Evolutionary conservation across 2,329 filamentous ascomycete species (phyloP).

Genomic region (Trichoderma atroviride): DNA sequence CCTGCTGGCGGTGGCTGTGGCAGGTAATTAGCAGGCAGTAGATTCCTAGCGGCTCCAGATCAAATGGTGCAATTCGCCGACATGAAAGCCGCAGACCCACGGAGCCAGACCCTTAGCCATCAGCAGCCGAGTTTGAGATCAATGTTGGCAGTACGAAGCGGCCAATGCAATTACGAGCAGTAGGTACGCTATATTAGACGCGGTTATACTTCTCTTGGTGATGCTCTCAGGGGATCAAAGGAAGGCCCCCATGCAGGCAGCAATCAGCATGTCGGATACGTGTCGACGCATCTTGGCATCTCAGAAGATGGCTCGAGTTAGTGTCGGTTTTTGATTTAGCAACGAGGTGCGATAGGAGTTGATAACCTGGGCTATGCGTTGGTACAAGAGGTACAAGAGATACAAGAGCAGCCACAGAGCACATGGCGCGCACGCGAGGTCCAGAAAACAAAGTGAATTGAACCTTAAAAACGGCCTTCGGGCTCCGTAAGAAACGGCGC

Average conservation of each 20-base stretch:
- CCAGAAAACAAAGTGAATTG: neutral
- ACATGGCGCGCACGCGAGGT: neutral
- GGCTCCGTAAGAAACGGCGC: neutral
- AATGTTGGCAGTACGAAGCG: neutral
- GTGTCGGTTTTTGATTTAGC: neutral
- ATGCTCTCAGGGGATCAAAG: neutral
- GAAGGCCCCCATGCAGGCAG: too few relatives aligned
- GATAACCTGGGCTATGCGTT: neutral
- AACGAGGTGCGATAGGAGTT: neutral
- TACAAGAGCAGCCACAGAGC: neutral
- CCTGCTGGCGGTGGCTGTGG: neutral
- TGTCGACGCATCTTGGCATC: neutral
- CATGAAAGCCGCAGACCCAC: neutral
- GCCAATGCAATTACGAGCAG: neutral
- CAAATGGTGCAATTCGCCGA: neutral
- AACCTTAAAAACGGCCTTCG: neutral
- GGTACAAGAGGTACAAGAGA: too few relatives aligned
- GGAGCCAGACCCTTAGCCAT: neutral
- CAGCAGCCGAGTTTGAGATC: neutral
- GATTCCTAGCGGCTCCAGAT: neutral
- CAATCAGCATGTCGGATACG: neutral
- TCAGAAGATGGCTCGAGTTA: neutral
- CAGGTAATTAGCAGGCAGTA: neutral
- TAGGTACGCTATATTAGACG: neutral
- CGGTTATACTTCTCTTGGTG: neutral